A percentile compares a stretch with the other conserved stretches of the same genome.
Evolutionary conservation across 1,139 yeast genomes (phyloP).

Genomic region (Ashbya aceris): DNA sequence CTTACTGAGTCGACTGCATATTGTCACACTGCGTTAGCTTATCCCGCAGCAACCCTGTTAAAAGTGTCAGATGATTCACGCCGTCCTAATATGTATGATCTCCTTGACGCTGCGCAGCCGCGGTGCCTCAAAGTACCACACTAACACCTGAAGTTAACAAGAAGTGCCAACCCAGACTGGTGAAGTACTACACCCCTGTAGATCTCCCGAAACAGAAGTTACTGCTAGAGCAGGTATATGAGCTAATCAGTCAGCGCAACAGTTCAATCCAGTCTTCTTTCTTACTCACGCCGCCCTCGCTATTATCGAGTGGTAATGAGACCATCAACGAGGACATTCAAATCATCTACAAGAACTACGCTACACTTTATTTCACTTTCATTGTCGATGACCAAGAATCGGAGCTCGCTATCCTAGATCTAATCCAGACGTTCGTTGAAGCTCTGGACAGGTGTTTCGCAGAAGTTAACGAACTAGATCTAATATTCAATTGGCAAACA

Average conservation of each 20-base stretch:
- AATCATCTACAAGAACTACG: conserved; percentile 89
- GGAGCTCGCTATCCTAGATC: conserved; percentile 84
- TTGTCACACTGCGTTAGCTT: too few species aligned
- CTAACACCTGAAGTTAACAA: conserved; percentile 50
- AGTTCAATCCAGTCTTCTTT: conserved; percentile 28
- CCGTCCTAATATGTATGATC: conserved; percentile 73
- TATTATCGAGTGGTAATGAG: conserved; percentile 67
- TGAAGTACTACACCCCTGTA: conserved; percentile 88
- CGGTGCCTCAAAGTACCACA: background rate
- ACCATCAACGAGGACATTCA: conserved; percentile 65
- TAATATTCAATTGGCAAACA: conserved; percentile 97
- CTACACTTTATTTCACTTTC: conserved; percentile 88
- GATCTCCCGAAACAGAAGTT: conserved; percentile 28
- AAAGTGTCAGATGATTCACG: conserved; percentile 60
- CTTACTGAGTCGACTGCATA: too few species aligned
- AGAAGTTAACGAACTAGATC: conserved; percentile 89
- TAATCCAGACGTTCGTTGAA: conserved; percentile 95
- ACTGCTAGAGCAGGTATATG: conserved; percentile 28
- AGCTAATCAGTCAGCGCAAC: conserved; percentile 25
- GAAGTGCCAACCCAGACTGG: conserved; percentile 83
- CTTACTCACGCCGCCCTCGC: conserved; percentile 31
- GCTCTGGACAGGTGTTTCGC: conserved; percentile 85
- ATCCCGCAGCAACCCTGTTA: too few species aligned
- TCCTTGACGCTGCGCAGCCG: background rate
- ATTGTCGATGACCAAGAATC: conserved; percentile 94